A percentile compares a stretch with the other conserved stretches of the same genome.
phyloP scores from a whole-genome alignment of 2,329 filamentous ascomycete species.

The Aspergillus floridensis region DNA sequence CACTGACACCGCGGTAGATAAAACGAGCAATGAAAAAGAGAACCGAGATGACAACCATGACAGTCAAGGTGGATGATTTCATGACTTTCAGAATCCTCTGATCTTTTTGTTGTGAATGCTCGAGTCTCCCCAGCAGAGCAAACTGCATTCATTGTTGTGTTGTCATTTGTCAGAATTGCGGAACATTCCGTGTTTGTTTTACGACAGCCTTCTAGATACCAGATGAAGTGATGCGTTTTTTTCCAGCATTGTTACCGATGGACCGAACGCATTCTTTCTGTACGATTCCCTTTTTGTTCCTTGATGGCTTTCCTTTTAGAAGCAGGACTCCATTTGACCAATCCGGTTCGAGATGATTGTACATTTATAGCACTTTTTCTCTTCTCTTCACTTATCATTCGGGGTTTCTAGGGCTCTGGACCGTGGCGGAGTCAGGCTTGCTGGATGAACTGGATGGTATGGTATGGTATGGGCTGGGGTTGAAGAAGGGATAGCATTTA shows the following conservation, averaged over 20 bases:
- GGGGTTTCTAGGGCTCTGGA: constrained; percentile 11
- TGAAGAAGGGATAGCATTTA: not conserved
- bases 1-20: constrained; percentile 15
- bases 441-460: constrained; percentile 9
- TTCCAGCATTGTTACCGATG: constrained; percentile 5
- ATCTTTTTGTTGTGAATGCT: constrained; percentile 8
- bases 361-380: constrained; percentile 14
- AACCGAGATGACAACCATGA: constrained; percentile 27
- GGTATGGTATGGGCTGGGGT: not conserved
- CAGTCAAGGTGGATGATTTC: constrained; percentile 20
- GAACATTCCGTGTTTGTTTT: constrained; percentile 17
- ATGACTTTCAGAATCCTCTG: not conserved
- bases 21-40: constrained; percentile 30
- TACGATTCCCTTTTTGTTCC: constrained; percentile 16
- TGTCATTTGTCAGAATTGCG: constrained; percentile 11
- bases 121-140: constrained; percentile 3
- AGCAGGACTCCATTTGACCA: constrained; percentile 14
- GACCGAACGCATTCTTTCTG: constrained; percentile 8
- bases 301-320: constrained; percentile 13
- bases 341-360: constrained; percentile 11
- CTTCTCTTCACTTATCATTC: constrained; percentile 10
- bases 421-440: constrained; percentile 9
- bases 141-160: constrained; percentile 10
- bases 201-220: constrained; percentile 26
- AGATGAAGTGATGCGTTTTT: constrained; percentile 21